Base-by-base conservation (phyloP, 306 rosid species). In the Trichosanthes truncata region DNA sequence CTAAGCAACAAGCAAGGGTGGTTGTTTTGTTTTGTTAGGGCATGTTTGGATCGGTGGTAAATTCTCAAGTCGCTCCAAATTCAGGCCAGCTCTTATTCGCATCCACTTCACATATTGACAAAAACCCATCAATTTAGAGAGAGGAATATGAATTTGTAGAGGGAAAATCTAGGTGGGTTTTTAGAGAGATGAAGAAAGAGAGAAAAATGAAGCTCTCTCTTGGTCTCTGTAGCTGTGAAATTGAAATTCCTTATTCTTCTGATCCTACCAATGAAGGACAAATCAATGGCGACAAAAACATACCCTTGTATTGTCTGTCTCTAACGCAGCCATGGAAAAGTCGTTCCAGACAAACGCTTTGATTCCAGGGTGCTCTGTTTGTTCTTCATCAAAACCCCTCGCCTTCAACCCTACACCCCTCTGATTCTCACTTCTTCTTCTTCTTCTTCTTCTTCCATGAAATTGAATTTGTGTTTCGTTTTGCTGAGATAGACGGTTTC, bases 81-180 rank as follows among this genome's bases (percentile, higher is more conserved):
- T 79, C 46, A 67, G 82, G 84, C 84, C 90, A 81, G 84, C 86
- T 83, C 88, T 88, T 84, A 84, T 88, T 86, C 88, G 80, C 83
- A 63, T 88, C 88, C 86, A 81, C 73, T 84, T 46, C 81, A 80
- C 80, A 15, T 59, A 25, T 48, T 69, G 88, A 72, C 89, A 79
- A 84, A 71, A 43, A 0, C 8, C 15, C 43, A 18, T 35, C 75
- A 74, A 60, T 29, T 77, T 78, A 77, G 53, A 66, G 60, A 56
- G 45, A 6, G 23, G 31, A 57, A 6, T 31, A 29, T 15, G 69
- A 62, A 62, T 62, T 36, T 62, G 69, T 38, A 62, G 69, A 60
- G 82, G 62, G 59, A 60, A 35, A 73, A 76, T 71, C 69, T 63
- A 20, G 69, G 14, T 77, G 40, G 35, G 43, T 65, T 68, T 40